These are phyloP conservation scores for Colletotrichum sp. DNA, from an alignment of 2,329 filamentous ascomycete genomes.

Conservation along the genomic window DNA sequence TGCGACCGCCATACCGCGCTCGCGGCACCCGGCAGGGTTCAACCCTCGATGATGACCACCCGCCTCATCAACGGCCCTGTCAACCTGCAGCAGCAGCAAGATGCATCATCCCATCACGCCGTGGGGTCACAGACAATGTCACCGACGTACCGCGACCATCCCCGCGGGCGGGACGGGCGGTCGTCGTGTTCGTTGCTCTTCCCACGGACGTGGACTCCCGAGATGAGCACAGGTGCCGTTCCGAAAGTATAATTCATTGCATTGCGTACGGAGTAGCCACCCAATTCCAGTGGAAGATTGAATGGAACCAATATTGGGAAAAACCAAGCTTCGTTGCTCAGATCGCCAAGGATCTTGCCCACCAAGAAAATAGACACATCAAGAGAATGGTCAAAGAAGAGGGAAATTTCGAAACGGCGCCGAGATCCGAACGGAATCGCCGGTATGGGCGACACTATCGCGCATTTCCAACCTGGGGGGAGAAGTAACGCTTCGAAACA, in stretches of 20 bases:
- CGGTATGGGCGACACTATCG: not conserved
- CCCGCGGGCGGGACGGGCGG: not conserved
- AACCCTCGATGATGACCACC: not conserved
- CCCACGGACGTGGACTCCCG: not conserved
- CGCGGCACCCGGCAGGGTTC: not conserved
- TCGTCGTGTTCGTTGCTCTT: not conserved
- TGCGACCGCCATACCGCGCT: not conserved
- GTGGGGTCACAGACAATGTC: not conserved
- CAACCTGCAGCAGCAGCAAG: not conserved
- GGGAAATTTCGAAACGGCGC: not conserved
- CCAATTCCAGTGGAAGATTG: not conserved
- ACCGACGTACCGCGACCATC: not conserved
- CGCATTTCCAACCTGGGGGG: not conserved
- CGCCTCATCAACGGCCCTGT: not conserved
- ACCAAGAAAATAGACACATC: not conserved
- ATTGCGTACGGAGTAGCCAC: not conserved
- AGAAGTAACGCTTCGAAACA: not conserved
- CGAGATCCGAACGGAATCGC: not conserved
- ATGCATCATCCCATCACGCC: not conserved
- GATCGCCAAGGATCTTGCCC: not conserved
- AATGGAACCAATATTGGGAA: not conserved
- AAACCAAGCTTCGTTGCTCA: not conserved
- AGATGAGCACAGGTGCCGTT: not conserved
- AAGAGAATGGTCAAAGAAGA: not conserved
- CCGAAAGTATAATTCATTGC: slow-evolving; percentile 3